A percentile compares a stretch with the other conserved stretches of the same genome.
Conservation (phyloP, 495 filamentous ascomycete species). For the Niebla homalea region DNA sequence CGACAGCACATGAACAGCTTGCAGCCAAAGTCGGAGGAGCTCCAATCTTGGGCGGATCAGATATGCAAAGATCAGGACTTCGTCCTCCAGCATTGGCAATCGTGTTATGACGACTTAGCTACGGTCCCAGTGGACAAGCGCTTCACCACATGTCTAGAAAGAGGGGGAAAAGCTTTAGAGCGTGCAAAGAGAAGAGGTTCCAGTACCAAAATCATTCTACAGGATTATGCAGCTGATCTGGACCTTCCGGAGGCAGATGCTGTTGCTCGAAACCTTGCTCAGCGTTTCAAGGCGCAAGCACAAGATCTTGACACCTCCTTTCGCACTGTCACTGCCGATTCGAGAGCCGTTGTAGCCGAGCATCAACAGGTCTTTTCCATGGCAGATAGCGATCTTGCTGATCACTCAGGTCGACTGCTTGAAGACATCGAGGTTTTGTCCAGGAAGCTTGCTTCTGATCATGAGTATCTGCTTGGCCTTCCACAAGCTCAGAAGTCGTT, state of each 20-base stretch:
- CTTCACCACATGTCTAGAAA: slow-evolving; percentile 21
- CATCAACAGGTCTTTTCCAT: slow-evolving; percentile 28
- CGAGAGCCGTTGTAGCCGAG: slow-evolving; percentile 15
- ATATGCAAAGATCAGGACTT: slow-evolving; percentile 56
- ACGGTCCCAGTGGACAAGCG: slow-evolving; percentile 48
- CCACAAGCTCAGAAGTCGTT: slow-evolving; percentile 56
- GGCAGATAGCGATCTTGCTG: slow-evolving; percentile 23
- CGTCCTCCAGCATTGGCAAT: slow-evolving; percentile 55
- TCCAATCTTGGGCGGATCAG: slow-evolving; percentile 58
- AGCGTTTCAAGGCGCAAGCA: slow-evolving; percentile 40
- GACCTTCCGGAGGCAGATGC: slow-evolving; percentile 51
- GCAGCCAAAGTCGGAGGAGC: slow-evolving; percentile 59
- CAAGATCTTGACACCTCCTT: slow-evolving; percentile 38
- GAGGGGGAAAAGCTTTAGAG: slow-evolving; percentile 13
- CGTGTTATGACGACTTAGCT: slow-evolving; percentile 46
- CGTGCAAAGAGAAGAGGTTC: slow-evolving; percentile 14
- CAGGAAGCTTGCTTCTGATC: slow-evolving; percentile 77
- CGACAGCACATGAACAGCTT: slow-evolving; percentile 61
- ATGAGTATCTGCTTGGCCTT: slow-evolving; percentile 61
- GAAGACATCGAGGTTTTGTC: slow-evolving; percentile 78
- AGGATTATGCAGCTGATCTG: slow-evolving; percentile 57
- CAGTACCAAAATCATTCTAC: slow-evolving; percentile 35
- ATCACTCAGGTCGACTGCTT: slow-evolving; percentile 40
- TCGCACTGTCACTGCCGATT: slow-evolving; percentile 38
- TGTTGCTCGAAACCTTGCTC: slow-evolving; percentile 31